Evolutionary conservation across 805 yeast species (phyloP).

Genomic region (Blastobotrys chiropterorum): DNA sequence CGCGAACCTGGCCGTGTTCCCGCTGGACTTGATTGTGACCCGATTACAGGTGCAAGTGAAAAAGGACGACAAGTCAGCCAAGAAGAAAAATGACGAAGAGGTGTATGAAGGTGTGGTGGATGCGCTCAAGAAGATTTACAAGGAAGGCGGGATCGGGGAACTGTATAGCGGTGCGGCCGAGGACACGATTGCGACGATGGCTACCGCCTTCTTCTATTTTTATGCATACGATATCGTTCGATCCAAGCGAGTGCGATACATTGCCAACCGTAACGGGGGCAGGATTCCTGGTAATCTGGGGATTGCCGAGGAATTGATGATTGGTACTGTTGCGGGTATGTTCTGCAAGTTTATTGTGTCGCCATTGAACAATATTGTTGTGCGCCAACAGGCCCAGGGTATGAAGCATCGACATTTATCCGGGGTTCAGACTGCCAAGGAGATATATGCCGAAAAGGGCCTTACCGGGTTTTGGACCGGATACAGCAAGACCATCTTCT

Average conservation of each 20-base stretch:
- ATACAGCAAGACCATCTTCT: constrained; percentile 25
- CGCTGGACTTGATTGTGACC: constrained; percentile 29
- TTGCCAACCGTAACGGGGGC: constrained; percentile 17
- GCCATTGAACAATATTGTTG: constrained; percentile 28
- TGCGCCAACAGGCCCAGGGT: constrained; percentile 23
- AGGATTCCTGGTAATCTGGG: constrained; percentile 25
- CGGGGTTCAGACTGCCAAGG: constrained; percentile 12
- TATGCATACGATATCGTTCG: constrained; percentile 29
- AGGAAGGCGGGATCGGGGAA: constrained; percentile 63
- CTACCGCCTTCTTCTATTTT: constrained; percentile 30
- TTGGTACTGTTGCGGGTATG: constrained; percentile 29
- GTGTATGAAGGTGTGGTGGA: constrained; percentile 63
- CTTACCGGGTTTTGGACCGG: constrained; percentile 31
- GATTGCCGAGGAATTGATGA: constrained; percentile 26
- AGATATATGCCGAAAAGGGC: constrained; percentile 27
- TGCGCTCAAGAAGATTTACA: constrained; percentile 66
- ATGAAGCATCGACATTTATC: constrained; percentile 6
- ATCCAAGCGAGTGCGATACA: constrained; percentile 17
- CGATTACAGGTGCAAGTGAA: constrained; percentile 29
- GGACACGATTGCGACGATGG: constrained; percentile 26
- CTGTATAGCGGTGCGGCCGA: constrained; percentile 75
- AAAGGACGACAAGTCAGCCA: constrained; percentile 4
- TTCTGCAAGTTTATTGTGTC: constrained; percentile 28
- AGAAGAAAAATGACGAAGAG: constrained; percentile 6
- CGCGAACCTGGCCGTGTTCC: constrained; percentile 26